Percentiles rank a stretch among this genome's conserved stretches.
These are phyloP conservation scores for Ogataea zsoltii DNA, from an alignment of 805 yeast species.

Conservation along the genomic window DNA sequence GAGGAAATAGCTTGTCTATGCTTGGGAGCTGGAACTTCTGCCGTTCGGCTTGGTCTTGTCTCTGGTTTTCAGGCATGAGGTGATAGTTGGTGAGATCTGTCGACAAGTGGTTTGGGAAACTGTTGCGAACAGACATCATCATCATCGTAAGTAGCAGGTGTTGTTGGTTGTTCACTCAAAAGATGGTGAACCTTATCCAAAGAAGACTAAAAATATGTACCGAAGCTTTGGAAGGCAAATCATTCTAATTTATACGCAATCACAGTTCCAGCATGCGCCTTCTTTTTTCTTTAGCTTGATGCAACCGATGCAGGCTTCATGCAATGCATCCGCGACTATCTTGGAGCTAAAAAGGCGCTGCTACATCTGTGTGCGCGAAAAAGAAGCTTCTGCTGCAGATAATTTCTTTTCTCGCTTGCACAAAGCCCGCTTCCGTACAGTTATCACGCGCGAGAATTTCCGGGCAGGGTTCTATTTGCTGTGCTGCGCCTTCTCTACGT, in stretches of 20 bases:
- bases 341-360: not conserved
- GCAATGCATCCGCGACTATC: constrained; percentile 2
- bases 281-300: constrained; percentile 9
- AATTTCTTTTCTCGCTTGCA: not conserved
- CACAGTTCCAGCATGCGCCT: constrained; percentile 11
- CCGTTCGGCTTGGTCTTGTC: constrained; percentile 2
- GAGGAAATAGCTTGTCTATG: constrained; percentile 24
- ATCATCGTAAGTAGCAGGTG: constrained; percentile 4
- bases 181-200: not conserved
- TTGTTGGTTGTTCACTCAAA: not conserved
- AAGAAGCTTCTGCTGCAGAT: constrained; percentile 6
- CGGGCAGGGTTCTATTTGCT: not conserved
- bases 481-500: constrained; percentile 8
- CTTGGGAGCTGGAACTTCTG: constrained; percentile 24
- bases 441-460: not conserved
- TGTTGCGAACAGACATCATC: constrained; percentile 16
- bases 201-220: not conserved
- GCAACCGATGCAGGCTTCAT: constrained; percentile 7
- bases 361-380: not conserved
- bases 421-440: not conserved
- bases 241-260: constrained; percentile 5
- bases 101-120: constrained; percentile 6
- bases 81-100: constrained; percentile 16
- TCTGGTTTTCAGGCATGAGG: not conserved
- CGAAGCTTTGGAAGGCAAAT: constrained; percentile 4